A percentile compares a stretch with the other conserved stretches of the same genome.
Evolutionary conservation across 768 basidiomycete species (phyloP).

Genomic region (Galerina marginata): DNA sequence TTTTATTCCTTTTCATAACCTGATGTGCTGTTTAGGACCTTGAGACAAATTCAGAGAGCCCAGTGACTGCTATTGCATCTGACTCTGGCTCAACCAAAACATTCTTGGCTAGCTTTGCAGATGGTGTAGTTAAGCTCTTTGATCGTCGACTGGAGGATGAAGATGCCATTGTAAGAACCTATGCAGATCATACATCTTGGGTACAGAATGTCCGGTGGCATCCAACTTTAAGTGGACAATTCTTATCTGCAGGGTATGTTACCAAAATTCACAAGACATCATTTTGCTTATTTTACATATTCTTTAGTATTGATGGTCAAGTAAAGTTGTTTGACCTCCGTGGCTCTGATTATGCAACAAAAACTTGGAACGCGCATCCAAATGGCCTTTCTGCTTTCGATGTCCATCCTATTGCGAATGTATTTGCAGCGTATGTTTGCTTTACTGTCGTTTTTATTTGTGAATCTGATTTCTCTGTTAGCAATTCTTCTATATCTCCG

Average conservation of each 20-base stretch:
- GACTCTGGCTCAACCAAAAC: conserved; percentile 78
- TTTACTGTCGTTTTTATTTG: not conserved
- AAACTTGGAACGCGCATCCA: conserved; percentile 68
- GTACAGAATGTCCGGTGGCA: conserved; percentile 91
- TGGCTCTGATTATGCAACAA: conserved; percentile 57
- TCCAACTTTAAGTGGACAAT: conserved; percentile 65
- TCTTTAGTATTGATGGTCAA: conserved; percentile 79
- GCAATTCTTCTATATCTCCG: conserved; percentile 64
- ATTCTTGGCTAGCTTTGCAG: conserved; percentile 91
- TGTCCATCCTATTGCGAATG: conserved; percentile 79
- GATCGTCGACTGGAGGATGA: conserved; percentile 89
- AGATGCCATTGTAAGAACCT: conserved; percentile 80
- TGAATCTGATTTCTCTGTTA: conserved; percentile 24
- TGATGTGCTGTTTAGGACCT: conserved; percentile 64
- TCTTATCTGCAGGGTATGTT: conserved; percentile 85
- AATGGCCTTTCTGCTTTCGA: conserved; percentile 86
- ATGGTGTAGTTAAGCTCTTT: conserved; percentile 88
- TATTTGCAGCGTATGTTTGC: conserved; percentile 80
- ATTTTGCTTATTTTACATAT: not conserved
- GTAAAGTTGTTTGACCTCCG: conserved; percentile 93
- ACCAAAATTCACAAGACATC: not conserved
- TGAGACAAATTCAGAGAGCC: conserved; percentile 88
- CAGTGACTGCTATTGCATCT: conserved; percentile 83
- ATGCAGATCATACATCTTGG: conserved; percentile 82
- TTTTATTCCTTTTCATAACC: not conserved